These are phyloP conservation scores for Clarireedia paspali DNA, from an alignment of 2,329 filamentous ascomycete species.

Conservation along the genomic window DNA sequence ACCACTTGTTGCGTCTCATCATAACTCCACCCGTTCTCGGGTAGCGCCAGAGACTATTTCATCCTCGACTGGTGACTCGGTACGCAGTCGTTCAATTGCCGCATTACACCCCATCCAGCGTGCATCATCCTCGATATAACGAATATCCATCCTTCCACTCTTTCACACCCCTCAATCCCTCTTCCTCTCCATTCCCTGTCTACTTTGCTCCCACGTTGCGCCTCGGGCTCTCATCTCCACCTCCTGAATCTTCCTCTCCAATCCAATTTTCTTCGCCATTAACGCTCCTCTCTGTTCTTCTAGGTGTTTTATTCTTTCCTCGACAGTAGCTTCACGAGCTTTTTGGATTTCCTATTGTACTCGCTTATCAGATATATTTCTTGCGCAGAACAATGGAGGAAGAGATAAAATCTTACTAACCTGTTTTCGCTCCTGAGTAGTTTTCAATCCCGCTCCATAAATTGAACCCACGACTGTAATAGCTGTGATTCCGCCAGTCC, in stretches of 20 bases:
- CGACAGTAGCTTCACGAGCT: conserved; percentile 40
- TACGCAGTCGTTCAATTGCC: no score
- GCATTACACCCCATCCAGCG: neutral
- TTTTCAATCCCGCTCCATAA: conserved; percentile 53
- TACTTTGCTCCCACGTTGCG: conserved; percentile 32
- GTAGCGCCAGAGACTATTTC: no score
- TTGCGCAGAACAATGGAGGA: neutral
- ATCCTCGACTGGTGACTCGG: neutral
- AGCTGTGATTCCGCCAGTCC: conserved; percentile 46
- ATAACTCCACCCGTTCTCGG: no score
- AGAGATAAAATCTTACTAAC: conserved; percentile 31
- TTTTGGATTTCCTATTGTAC: conserved; percentile 39
- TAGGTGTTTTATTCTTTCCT: conserved; percentile 48
- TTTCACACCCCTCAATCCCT: neutral
- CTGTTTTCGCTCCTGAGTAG: conserved; percentile 41
- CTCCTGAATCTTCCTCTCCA: conserved; percentile 50
- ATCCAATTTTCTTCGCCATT: conserved; percentile 40
- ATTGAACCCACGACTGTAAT: conserved; percentile 49
- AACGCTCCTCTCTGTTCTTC: conserved; percentile 42
- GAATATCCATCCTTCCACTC: neutral
- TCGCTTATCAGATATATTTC: neutral
- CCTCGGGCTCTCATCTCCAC: conserved; percentile 35
- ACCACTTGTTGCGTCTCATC: no score
- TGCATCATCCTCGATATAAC: neutral
- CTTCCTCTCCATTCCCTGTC: conserved; percentile 27